phyloP scores from a whole-genome alignment of 768 basidiomycete species.

The Austroboletus festivus region DNA sequence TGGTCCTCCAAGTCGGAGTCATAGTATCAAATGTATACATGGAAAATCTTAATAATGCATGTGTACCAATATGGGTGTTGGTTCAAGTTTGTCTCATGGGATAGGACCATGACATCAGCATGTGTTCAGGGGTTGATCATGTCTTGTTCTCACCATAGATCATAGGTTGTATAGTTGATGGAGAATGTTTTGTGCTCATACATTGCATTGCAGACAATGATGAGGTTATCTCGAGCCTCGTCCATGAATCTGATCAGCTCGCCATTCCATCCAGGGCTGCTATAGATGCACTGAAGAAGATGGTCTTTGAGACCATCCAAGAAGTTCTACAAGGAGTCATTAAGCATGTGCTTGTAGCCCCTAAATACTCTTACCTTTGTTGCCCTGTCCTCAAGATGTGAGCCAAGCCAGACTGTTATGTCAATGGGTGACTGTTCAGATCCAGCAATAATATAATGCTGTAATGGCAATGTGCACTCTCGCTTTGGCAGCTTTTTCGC shows the following conservation, averaged over 20 bases:
- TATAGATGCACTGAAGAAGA: too few species aligned
- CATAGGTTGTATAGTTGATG: neutral
- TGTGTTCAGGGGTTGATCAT: neutral
- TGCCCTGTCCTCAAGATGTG: too few species aligned
- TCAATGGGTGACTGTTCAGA: too few species aligned
- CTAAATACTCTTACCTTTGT: too few species aligned
- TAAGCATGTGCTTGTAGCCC: too few species aligned
- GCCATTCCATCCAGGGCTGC: neutral
- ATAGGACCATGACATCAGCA: neutral
- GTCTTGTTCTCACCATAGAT: neutral
- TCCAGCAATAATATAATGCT: too few species aligned
- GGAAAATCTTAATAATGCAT: conserved; percentile 13
- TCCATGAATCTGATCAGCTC: neutral
- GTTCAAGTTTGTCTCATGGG: neutral
- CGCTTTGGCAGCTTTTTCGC: too few species aligned
- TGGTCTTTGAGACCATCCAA: too few species aligned
- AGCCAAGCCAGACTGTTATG: too few species aligned
- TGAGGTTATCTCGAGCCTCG: neutral
- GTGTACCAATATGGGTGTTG: conserved; percentile 6
- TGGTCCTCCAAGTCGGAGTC: neutral
- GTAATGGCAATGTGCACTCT: too few species aligned
- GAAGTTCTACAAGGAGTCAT: too few species aligned
- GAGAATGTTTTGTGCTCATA: neutral
- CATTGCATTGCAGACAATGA: neutral
- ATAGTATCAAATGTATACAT: conserved; percentile 4